Conservation (phyloP, 2,329 filamentous ascomycete genomes). For the Escovopsis sp. region DNA sequence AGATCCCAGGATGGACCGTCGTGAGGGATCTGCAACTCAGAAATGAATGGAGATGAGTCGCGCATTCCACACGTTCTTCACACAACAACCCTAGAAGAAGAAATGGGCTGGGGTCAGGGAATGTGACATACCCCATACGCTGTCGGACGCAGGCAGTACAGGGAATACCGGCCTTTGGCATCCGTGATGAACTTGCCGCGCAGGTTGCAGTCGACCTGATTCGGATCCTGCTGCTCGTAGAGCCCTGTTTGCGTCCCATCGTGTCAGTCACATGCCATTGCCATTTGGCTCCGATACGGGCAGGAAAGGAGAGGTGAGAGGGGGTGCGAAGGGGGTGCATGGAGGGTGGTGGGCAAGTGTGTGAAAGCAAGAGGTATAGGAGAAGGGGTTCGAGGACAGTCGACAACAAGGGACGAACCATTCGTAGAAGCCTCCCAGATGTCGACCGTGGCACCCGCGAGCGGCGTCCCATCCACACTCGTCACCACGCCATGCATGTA, state of each 20-base stretch:
- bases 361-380: too few species aligned
- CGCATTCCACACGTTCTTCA: too few species aligned
- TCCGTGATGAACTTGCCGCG: slow-evolving; percentile 58
- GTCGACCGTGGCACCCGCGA: slow-evolving; percentile 53
- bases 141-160: slow-evolving; percentile 46
- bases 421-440: slow-evolving; percentile 73
- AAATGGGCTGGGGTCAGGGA: slow-evolving; percentile 1
- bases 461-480: slow-evolving; percentile 42
- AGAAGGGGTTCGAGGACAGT: too few species aligned
- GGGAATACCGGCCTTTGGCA: slow-evolving; percentile 44
- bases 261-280: too few species aligned
- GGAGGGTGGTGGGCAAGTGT: background rate
- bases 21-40: slow-evolving; percentile 18
- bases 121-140: slow-evolving; percentile 29
- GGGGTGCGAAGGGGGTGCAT: too few species aligned
- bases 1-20: slow-evolving; percentile 39
- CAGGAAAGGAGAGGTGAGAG: too few species aligned
- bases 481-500: slow-evolving; percentile 48
- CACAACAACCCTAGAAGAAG: slow-evolving; percentile 1
- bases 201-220: slow-evolving; percentile 58
- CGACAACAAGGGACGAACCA: slow-evolving; percentile 24
- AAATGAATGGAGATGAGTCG: too few species aligned
- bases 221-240: slow-evolving; percentile 59
- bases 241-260: slow-evolving; percentile 15
- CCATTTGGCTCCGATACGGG: too few species aligned